Percentiles rank a stretch among this genome's conserved stretches.
phyloP scores from a whole-genome alignment of 805 yeast genomes.

The Nakazawaea molendinolei region DNA sequence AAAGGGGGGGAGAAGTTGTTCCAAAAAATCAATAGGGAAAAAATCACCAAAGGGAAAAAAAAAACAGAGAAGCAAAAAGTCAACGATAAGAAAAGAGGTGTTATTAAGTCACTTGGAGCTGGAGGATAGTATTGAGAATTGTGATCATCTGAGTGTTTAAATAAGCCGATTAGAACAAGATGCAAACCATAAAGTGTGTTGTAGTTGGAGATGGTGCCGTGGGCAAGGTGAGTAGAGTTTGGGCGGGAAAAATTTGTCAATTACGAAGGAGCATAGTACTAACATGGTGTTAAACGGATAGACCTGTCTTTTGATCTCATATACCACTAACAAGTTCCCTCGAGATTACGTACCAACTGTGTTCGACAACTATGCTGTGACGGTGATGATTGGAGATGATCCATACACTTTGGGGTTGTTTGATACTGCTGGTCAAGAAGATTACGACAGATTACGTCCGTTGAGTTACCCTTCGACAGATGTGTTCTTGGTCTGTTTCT shows the following conservation, averaged over 20 bases:
- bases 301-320: slow-evolving; percentile 91
- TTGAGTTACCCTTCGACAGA: slow-evolving; percentile 96
- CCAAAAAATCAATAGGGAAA: too few species aligned
- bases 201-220: slow-evolving; percentile 99
- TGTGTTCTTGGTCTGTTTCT: slow-evolving; percentile 91
- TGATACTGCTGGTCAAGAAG: slow-evolving; percentile 99
- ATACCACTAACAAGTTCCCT: slow-evolving; percentile 95
- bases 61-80: too few species aligned
- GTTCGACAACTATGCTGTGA: slow-evolving; percentile 90
- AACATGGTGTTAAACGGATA: slow-evolving; percentile 16
- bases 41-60: neutral
- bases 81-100: too few species aligned
- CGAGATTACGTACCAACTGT: slow-evolving; percentile 99
- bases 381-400: slow-evolving; percentile 95
- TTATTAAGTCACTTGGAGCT: neutral
- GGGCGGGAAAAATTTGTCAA: neutral
- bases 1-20: too few species aligned
- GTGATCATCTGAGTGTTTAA: neutral
- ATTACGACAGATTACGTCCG: slow-evolving; percentile 95
- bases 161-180: slow-evolving; percentile 16
- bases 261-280: slow-evolving; percentile 1
- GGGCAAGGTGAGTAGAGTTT: slow-evolving; percentile 52
- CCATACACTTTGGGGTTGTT: slow-evolving; percentile 96
- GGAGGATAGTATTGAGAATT: neutral
- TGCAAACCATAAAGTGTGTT: slow-evolving; percentile 82